These are phyloP conservation scores for Rhamnella rubrinervis DNA, from an alignment of 331 rosid species.

Conservation along the genomic window DNA sequence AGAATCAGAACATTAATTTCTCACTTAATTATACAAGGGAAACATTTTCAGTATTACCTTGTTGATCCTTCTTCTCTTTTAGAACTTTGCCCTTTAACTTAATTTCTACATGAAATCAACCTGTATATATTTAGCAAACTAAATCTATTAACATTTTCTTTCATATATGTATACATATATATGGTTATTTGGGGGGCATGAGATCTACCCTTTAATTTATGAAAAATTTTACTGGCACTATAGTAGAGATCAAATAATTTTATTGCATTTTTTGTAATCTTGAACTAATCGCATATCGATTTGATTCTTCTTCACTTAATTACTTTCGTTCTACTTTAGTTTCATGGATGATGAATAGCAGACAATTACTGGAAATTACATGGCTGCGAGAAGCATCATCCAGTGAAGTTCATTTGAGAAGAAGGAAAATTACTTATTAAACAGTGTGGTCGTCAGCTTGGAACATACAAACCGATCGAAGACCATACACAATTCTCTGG, in stretches of 20 bases:
- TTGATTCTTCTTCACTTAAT: neutral
- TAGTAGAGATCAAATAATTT: no score
- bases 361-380: neutral
- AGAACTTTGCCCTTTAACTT: neutral
- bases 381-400: neutral
- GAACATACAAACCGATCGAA: neutral
- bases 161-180: no score
- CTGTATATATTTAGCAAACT: neutral
- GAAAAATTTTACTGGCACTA: neutral
- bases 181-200: neutral
- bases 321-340: neutral
- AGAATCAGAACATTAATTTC: no score
- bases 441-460: no score
- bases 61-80: neutral
- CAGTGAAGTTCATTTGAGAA: slow-evolving; percentile 4
- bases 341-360: slow-evolving; percentile 8
- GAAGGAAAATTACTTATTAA: slow-evolving; percentile 1
- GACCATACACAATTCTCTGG: neutral
- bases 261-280: no score
- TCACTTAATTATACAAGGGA: neutral
- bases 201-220: neutral
- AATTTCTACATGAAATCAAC: slow-evolving; percentile 8
- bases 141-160: neutral
- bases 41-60: neutral
- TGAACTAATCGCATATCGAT: neutral